Percentiles rank a stretch among this genome's conserved stretches.
Evolutionary conservation across 1,284 basidiomycete species (phyloP).

Genomic region (Mrakiaceae sp.): DNA sequence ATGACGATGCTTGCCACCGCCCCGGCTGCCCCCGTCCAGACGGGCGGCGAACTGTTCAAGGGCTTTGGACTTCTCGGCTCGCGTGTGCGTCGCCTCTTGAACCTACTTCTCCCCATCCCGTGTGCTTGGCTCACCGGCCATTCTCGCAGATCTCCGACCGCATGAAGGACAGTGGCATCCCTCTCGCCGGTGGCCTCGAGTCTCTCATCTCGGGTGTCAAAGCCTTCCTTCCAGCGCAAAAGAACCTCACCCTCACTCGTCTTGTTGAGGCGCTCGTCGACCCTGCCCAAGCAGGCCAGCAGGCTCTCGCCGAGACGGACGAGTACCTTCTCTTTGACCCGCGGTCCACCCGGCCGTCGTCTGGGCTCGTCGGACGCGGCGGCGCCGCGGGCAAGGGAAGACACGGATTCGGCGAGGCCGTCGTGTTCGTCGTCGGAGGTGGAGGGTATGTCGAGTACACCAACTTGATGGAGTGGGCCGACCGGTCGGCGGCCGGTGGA

Average conservation of each 20-base stretch:
- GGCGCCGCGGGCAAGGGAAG: slow-evolving; percentile 38
- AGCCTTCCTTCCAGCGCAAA: slow-evolving; percentile 92
- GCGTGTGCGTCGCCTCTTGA: slow-evolving; percentile 46
- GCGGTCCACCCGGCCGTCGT: slow-evolving; percentile 50
- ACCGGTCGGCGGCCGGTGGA: slow-evolving; percentile 37
- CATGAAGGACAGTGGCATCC: slow-evolving; percentile 71
- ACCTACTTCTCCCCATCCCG: not conserved
- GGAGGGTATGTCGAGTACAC: slow-evolving; percentile 96
- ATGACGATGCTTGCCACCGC: slow-evolving; percentile 79
- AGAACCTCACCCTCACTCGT: slow-evolving; percentile 83
- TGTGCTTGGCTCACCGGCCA: not conserved
- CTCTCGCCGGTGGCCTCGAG: slow-evolving; percentile 53
- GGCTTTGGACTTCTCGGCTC: slow-evolving; percentile 89
- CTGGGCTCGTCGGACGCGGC: slow-evolving; percentile 40
- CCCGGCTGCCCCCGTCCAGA: slow-evolving; percentile 45
- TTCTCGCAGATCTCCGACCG: slow-evolving; percentile 59
- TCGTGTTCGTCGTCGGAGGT: slow-evolving; percentile 93
- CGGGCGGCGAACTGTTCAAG: slow-evolving; percentile 65
- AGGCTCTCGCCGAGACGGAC: slow-evolving; percentile 90
- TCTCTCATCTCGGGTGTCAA: slow-evolving; percentile 96
- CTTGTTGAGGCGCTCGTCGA: slow-evolving; percentile 96
- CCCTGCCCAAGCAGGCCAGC: slow-evolving; percentile 77
- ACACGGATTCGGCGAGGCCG: slow-evolving; percentile 66
- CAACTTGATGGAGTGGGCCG: slow-evolving; percentile 85
- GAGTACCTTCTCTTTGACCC: slow-evolving; percentile 94